Evolutionary conservation across 768 basidiomycete species (phyloP), one percentile per base, ranked within the genome.

Genomic region (Coprinopsis strossmayeri): DNA sequence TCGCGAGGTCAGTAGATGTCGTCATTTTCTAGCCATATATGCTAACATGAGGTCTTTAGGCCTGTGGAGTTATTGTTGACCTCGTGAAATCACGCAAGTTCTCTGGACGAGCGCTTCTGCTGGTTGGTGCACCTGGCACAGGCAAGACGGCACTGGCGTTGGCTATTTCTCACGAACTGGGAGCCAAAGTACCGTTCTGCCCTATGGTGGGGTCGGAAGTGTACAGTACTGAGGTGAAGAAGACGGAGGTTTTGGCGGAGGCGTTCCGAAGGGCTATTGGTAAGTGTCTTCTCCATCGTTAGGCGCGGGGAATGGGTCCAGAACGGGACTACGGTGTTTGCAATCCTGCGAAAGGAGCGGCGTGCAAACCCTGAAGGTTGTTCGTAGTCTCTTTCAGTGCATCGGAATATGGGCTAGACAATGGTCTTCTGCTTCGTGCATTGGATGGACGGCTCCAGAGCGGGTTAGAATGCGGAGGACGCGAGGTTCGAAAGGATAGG

Each of bases 201-300:
- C 92, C 93, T 3, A 97, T 97, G 91, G 96, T 98, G 35, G 96
- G 96, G 0, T 87, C 84, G 17, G 96, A 99, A 67, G 96, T 98
- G 52, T 98, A 96, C 62, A 90, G 85, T 34, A 83, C 89, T 2
- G 95, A 98, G 66, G 93, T 99, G 49, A 98, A 98, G 73, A 99
- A 99, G 77, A 98, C 96, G 1, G 96, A 98, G 62, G 94, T 98
- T 3, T 71, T 99, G 17, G 91, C 93, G 41, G 95, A 97, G 65
- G 81, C 84, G 30, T 98, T 98, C 68, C 77, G 95, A 50, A 72
- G 96, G 57, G 94, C 96, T 11, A 99, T 99, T 52, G 95, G 94
- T 92, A 61, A 61, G 87, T 46, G 2, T 32, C 3, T n/a, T n/a
- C n/a, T n/a, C n/a, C n/a, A n/a, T n/a, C n/a, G n/a, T n/a, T n/a